These are phyloP conservation scores for Serpula lacrymans DNA, from an alignment of 768 basidiomycete species.

Conservation along the genomic window DNA sequence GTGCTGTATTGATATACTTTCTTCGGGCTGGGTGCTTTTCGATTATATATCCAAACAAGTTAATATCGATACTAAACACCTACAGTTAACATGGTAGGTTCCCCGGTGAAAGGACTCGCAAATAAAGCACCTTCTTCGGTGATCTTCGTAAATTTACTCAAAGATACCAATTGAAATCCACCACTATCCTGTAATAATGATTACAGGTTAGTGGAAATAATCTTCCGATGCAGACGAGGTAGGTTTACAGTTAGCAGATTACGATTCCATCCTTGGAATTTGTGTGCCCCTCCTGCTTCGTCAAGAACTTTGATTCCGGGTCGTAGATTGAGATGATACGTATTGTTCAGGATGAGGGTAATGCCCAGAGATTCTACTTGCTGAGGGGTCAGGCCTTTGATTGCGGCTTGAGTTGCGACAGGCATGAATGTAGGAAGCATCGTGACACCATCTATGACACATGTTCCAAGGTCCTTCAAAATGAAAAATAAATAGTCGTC, in stretches of 20 bases:
- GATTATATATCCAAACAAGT: conserved; percentile 6
- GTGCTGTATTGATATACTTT: conserved; percentile 89
- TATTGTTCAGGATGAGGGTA: conserved; percentile 84
- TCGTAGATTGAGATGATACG: conserved; percentile 85
- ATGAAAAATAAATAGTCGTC: conserved; percentile 1
- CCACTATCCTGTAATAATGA: conserved; percentile 66
- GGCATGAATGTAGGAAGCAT: conserved; percentile 93
- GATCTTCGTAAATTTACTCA: conserved; percentile 80
- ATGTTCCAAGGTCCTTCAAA: background rate
- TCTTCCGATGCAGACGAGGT: conserved; percentile 2
- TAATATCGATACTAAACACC: conserved; percentile 16
- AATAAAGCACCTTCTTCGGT: conserved; percentile 89
- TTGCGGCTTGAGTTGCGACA: conserved; percentile 87
- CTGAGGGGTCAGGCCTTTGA: conserved; percentile 86
- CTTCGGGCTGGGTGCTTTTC: conserved; percentile 62
- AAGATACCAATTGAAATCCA: conserved; percentile 84
- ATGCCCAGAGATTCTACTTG: conserved; percentile 81
- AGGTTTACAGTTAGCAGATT: conserved; percentile 77
- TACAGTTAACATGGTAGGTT: conserved; percentile 86
- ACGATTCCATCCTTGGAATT: conserved; percentile 83
- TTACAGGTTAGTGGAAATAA: conserved; percentile 3
- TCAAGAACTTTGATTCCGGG: conserved; percentile 75
- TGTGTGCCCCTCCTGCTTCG: conserved; percentile 81
- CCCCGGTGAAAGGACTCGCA: conserved; percentile 79
- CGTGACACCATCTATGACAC: conserved; percentile 66